Evolutionary conservation across 768 basidiomycete species (phyloP).

Genomic region (Kwoniella europaea): DNA sequence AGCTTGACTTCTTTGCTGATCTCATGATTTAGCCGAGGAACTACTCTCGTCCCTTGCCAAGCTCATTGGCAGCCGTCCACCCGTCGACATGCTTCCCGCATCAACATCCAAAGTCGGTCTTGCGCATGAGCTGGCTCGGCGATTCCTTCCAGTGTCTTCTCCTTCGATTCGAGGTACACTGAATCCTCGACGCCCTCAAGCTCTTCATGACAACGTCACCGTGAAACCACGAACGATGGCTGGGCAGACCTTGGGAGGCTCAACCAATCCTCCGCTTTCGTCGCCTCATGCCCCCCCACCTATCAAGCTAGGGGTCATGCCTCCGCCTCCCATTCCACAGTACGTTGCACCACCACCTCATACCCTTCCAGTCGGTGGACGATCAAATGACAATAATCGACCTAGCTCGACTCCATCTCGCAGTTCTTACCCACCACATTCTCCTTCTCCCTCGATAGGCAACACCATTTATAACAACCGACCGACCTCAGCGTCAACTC

Average conservation of each 20-base stretch:
- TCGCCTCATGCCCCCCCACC: slow-evolving; percentile 26
- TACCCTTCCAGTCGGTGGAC: slow-evolving; percentile 4
- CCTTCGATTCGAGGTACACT: slow-evolving; percentile 51
- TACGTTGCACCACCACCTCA: slow-evolving; percentile 20
- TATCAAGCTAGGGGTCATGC: slow-evolving; percentile 15
- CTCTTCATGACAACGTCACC: slow-evolving; percentile 48
- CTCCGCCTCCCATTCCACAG: slow-evolving; percentile 24
- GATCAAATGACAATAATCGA: slow-evolving; percentile 5
- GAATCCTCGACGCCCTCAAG: slow-evolving; percentile 52
- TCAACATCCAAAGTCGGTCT: slow-evolving; percentile 29
- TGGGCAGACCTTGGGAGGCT: slow-evolving; percentile 17
- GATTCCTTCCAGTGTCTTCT: slow-evolving; percentile 36
- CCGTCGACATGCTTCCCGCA: slow-evolving; percentile 29
- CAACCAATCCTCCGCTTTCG: not conserved
- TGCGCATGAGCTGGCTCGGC: slow-evolving; percentile 40
- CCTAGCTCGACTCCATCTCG: slow-evolving; percentile 10
- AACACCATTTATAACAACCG: slow-evolving; percentile 4
- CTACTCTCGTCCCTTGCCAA: slow-evolving; percentile 37
- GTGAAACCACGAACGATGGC: slow-evolving; percentile 22
- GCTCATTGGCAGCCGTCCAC: slow-evolving; percentile 32
- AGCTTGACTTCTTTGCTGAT: not conserved
- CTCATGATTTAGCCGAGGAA: slow-evolving; percentile 24
- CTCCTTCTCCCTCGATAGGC: not conserved
- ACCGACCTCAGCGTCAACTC: not conserved
- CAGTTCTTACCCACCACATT: not conserved